Percentiles rank a stretch among this genome's conserved stretches.
These are phyloP conservation scores for Pseudisothecium myosuroides DNA, from an alignment of 225 moss, liverwort and hornwort species.

Conservation along the genomic window DNA sequence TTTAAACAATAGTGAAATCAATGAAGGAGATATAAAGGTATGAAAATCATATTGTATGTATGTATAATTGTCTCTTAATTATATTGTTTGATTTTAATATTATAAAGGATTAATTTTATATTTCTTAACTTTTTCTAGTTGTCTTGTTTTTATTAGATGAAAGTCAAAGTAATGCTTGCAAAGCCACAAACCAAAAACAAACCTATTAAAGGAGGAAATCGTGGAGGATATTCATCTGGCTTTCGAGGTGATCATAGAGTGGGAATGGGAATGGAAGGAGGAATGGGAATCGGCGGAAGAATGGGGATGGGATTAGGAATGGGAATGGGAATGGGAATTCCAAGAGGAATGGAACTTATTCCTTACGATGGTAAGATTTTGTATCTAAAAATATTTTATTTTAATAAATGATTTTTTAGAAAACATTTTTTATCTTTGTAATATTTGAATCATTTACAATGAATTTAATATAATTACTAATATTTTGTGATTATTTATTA, in stretches of 20 bases:
- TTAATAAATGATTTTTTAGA: background rate
- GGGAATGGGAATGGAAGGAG: background rate
- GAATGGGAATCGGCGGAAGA: conserved; percentile 1
- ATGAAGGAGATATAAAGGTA: conserved; percentile 40
- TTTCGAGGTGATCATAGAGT: conserved; percentile 27
- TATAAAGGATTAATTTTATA: background rate
- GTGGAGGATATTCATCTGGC: conserved; percentile 3
- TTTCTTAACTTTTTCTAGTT: background rate
- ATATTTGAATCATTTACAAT: background rate
- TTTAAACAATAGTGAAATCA: conserved; percentile 36
- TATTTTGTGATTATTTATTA: background rate
- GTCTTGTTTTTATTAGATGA: conserved; percentile 10
- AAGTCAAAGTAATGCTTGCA: conserved; percentile 49
- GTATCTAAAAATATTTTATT: background rate
- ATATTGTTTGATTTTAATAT: background rate
- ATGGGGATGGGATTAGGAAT: background rate
- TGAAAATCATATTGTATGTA: background rate
- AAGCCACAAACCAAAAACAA: conserved; percentile 54
- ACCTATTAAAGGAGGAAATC: conserved; percentile 19
- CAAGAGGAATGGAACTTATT: conserved; percentile 13
- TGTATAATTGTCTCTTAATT: background rate
- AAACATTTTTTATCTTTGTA: background rate
- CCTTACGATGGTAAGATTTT: conserved; percentile 13
- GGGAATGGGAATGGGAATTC: conserved; percentile 12
- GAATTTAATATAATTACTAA: background rate